These are phyloP conservation scores for Pseudocercospora macadamiae DNA, from an alignment of 2,329 filamentous ascomycete genomes.

Conservation along the genomic window DNA sequence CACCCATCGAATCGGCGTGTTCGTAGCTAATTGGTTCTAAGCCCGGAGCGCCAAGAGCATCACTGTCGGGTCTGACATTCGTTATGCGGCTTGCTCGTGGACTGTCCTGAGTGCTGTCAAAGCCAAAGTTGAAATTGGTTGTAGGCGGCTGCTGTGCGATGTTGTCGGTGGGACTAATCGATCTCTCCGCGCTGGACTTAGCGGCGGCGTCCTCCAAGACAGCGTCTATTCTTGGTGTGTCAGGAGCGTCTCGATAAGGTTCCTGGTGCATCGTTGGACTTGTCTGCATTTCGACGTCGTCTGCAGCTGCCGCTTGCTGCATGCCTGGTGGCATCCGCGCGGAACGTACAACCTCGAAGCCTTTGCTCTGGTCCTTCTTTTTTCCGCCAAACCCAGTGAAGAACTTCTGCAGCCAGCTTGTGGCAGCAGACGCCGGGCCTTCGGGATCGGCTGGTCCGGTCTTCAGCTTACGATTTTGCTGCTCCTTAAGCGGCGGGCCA, in stretches of 20 bases:
- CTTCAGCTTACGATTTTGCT: constrained; percentile 79
- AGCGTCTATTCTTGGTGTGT: constrained; percentile 11
- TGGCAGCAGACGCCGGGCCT: constrained; percentile 83
- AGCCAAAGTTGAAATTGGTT: constrained; percentile 30
- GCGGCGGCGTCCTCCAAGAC: too few species aligned
- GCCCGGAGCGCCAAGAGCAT: constrained; percentile 25
- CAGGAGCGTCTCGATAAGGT: constrained; percentile 37
- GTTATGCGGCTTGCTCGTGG: constrained; percentile 9
- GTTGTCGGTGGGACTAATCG: constrained; percentile 25
- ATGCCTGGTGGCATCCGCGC: constrained; percentile 76
- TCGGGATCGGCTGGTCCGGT: constrained; percentile 95
- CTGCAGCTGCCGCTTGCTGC: constrained; percentile 64
- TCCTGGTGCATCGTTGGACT: constrained; percentile 37
- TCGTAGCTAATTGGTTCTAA: constrained; percentile 27
- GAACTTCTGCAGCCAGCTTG: constrained; percentile 82
- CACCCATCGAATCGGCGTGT: constrained; percentile 25
- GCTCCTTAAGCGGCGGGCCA: constrained; percentile 81
- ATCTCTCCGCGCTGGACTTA: constrained; percentile 14
- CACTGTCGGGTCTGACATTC: constrained; percentile 25
- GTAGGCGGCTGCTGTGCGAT: constrained; percentile 10
- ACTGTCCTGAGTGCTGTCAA: constrained; percentile 19
- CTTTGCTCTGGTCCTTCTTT: constrained; percentile 87
- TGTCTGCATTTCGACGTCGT: constrained; percentile 39
- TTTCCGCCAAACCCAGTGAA: constrained; percentile 54
- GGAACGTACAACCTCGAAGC: constrained; percentile 94